A percentile compares a stretch with the other conserved stretches of the same genome.
Evolutionary conservation across 192 early-diverging fungal genomes (phyloP).

Genomic region (Linnemannia elongata): DNA sequence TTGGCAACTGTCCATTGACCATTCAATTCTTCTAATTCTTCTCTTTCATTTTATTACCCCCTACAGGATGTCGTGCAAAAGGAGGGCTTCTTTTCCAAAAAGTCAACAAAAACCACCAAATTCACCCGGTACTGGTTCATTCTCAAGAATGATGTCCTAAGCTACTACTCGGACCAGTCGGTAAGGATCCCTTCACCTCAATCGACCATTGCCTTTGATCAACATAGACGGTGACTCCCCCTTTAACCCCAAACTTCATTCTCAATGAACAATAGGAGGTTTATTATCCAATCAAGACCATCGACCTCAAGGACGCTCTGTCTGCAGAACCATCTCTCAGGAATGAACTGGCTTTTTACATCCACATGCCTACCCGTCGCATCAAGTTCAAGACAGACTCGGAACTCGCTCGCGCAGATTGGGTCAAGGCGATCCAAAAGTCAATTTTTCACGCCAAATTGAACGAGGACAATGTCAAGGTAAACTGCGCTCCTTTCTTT

Average conservation of each 20-base stretch:
- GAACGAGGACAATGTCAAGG: conserved; percentile 68
- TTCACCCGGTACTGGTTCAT: conserved; percentile 71
- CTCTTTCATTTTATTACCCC: conserved; percentile 11
- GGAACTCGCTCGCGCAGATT: conserved; percentile 65
- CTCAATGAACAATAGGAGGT: conserved; percentile 45
- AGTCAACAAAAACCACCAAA: conserved; percentile 33
- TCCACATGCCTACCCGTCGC: conserved; percentile 59
- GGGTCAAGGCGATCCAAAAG: conserved; percentile 69
- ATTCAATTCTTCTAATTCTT: conserved; percentile 14
- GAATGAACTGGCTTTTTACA: conserved; percentile 56
- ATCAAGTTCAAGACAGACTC: conserved; percentile 73
- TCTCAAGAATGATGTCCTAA: conserved; percentile 70
- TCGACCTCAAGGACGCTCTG: conserved; percentile 70
- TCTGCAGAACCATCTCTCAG: conserved; percentile 59
- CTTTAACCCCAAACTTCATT: background rate
- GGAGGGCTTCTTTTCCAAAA: conserved; percentile 64
- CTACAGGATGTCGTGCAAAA: conserved; percentile 67
- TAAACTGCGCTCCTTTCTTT: background rate
- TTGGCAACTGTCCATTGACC: background rate
- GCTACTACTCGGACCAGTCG: conserved; percentile 65
- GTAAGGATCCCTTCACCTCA: conserved; percentile 36
- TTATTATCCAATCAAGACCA: conserved; percentile 69
- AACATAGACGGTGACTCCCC: background rate
- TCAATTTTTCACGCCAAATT: conserved; percentile 72
- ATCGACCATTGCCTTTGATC: background rate